phyloP scores from a whole-genome alignment of 371 early-diverging fungal species.

The Parasitella parasitica region DNA sequence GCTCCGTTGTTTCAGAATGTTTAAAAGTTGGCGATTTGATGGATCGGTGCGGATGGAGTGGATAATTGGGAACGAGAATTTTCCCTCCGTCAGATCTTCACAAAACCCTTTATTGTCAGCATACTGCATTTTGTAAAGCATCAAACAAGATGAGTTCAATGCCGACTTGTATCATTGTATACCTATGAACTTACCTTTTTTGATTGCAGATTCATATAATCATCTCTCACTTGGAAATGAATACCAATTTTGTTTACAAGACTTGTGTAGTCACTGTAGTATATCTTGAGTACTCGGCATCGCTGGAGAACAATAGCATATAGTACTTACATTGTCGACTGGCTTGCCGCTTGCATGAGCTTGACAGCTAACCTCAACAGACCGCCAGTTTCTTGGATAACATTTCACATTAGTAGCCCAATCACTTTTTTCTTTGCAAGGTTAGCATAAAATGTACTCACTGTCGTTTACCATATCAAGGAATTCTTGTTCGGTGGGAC shows the following conservation, averaged over 20 bases:
- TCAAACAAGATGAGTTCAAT: neutral
- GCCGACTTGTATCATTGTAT: too few relatives aligned
- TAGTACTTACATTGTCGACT: conserved; percentile 43
- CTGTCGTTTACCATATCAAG: conserved; percentile 92
- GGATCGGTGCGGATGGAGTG: conserved; percentile 73
- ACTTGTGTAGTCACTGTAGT: neutral
- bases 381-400: conserved; percentile 87
- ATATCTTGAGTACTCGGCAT: too few relatives aligned
- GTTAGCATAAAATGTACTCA: conserved; percentile 26
- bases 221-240: conserved; percentile 95
- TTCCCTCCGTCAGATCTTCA: conserved; percentile 96
- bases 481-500: conserved; percentile 88
- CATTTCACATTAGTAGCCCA: neutral
- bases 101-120: conserved; percentile 92
- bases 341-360: conserved; percentile 78
- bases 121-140: conserved; percentile 71
- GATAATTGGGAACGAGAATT: conserved; percentile 93
- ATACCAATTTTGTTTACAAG: conserved; percentile 68
- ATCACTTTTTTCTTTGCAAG: neutral
- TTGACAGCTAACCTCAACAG: conserved; percentile 87
- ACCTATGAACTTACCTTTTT: conserved; percentile 57
- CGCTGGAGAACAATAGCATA: too few relatives aligned
- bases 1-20: conserved; percentile 86
- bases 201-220: conserved; percentile 90
- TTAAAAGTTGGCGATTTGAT: conserved; percentile 63